Conservation (phyloP, 140 eudicot species). For the Cichorium intybus region DNA sequence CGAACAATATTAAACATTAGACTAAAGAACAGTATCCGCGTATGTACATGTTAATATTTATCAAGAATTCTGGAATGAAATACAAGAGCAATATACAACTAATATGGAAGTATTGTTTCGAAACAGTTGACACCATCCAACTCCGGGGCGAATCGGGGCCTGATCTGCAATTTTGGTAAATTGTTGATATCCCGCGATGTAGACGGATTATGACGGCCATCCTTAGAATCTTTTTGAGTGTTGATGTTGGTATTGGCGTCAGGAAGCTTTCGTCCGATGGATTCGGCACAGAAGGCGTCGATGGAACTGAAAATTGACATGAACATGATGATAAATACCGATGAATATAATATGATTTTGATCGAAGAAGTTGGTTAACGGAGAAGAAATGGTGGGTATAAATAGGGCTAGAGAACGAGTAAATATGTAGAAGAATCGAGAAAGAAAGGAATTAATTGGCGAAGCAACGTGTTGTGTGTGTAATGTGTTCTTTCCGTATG, state of each 20-base stretch:
- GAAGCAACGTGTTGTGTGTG: not conserved
- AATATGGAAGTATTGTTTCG: slow-evolving; percentile 58
- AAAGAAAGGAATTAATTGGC: not conserved
- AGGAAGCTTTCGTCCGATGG: slow-evolving; percentile 30
- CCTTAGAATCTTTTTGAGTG: not conserved
- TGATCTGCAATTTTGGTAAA: slow-evolving; percentile 5
- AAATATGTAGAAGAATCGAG: not conserved
- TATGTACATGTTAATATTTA: slow-evolving; percentile 3
- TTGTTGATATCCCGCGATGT: slow-evolving; percentile 1
- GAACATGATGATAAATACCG: slow-evolving; percentile 20
- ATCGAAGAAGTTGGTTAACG: not conserved
- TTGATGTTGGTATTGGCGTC: not conserved
- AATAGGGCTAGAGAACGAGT: not conserved
- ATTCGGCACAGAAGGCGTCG: slow-evolving; percentile 50
- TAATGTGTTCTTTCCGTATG: not conserved
- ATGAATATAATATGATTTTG: not conserved
- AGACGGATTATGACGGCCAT: not conserved
- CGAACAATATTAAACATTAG: not conserved
- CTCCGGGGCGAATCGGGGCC: slow-evolving; percentile 70
- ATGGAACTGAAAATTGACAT: slow-evolving; percentile 59
- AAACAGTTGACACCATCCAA: slow-evolving; percentile 70
- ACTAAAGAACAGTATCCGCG: not conserved
- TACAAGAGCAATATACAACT: not conserved
- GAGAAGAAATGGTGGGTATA: not conserved
- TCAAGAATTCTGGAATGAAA: not conserved